These are phyloP conservation scores for Cyberlindnera bimundalis DNA, from an alignment of 805 yeast species.

Conservation along the genomic window DNA sequence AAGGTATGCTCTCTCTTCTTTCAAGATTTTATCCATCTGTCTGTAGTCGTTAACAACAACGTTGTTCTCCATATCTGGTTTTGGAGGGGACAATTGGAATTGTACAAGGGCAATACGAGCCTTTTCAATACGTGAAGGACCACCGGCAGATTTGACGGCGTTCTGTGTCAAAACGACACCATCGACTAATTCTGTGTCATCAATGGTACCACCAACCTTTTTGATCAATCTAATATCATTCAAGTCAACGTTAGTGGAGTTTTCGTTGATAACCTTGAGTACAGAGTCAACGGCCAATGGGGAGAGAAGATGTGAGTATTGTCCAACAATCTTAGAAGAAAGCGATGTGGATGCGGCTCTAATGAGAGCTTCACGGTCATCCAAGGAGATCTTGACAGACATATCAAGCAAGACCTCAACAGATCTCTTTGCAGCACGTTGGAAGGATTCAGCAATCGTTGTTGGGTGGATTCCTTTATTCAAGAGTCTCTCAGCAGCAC, in stretches of 20 bases:
- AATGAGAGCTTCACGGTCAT: conserved; percentile 77
- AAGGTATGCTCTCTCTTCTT: conserved; percentile 95
- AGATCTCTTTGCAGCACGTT: conserved; percentile 80
- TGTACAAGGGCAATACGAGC: conserved; percentile 83
- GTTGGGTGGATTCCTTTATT: conserved; percentile 95
- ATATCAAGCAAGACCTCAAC: conserved; percentile 79
- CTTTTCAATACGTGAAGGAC: conserved; percentile 91
- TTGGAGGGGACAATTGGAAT: conserved; percentile 93
- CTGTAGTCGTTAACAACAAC: conserved; percentile 97
- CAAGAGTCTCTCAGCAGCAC: conserved; percentile 90
- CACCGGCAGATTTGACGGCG: conserved; percentile 88
- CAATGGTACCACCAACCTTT: conserved; percentile 96
- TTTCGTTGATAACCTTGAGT: conserved; percentile 63
- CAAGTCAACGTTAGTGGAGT: conserved; percentile 72
- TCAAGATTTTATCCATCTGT: conserved; percentile 97
- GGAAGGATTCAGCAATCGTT: conserved; percentile 90
- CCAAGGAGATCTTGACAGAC: conserved; percentile 76
- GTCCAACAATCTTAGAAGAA: conserved; percentile 93
- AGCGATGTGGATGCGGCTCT: conserved; percentile 94
- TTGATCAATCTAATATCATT: conserved; percentile 85
- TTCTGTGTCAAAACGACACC: conserved; percentile 94
- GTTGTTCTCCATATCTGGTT: conserved; percentile 93
- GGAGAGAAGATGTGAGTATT: conserved; percentile 78
- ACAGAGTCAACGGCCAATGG: conserved; percentile 96
- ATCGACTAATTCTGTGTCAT: conserved; percentile 87